Conservation (phyloP, 352 stramenopile genomes). For the Globisporangium takayamanum region DNA sequence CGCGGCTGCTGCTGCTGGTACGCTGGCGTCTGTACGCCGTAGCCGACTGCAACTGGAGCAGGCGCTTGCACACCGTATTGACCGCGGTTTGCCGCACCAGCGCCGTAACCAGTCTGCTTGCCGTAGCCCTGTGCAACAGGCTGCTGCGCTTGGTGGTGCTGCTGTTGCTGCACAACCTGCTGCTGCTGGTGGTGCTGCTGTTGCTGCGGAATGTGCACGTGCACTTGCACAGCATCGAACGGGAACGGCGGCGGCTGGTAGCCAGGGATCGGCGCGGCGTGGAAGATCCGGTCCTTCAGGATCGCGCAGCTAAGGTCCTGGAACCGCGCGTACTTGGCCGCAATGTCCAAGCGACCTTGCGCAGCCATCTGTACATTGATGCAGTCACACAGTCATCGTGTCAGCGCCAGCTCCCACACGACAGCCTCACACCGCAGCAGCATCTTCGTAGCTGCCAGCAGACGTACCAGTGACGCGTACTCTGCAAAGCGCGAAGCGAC, state of each 20-base stretch:
- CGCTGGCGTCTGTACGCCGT: conserved; percentile 22
- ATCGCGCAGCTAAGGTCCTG: conserved; percentile 70
- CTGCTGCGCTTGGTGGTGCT: conserved; percentile 19
- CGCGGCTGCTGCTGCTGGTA: conserved; percentile 37
- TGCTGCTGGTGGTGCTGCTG: conserved; percentile 39
- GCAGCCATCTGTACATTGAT: conserved; percentile 73
- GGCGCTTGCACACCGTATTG: conserved; percentile 40
- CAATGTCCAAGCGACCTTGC: conserved; percentile 89
- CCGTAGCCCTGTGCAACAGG: conserved; percentile 2
- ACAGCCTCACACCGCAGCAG: not conserved
- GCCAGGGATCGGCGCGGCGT: conserved; percentile 65
- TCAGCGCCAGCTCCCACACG: conserved; percentile 1
- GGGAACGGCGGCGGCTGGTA: conserved; percentile 81
- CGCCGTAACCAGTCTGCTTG: conserved; percentile 25
- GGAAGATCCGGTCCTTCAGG: conserved; percentile 83
- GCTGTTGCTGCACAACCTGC: conserved; percentile 25
- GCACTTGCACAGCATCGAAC: conserved; percentile 72
- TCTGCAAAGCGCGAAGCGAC: conserved; percentile 88
- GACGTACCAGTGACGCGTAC: conserved; percentile 80
- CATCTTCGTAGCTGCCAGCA: not conserved
- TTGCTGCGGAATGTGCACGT: conserved; percentile 48
- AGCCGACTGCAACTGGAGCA: conserved; percentile 26
- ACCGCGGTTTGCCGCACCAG: conserved; percentile 13
- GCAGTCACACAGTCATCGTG: not conserved
- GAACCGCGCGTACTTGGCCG: conserved; percentile 90